Evolutionary conservation across 1,284 basidiomycete species (phyloP).

Genomic region (Neotropicomus parvogracilis): DNA sequence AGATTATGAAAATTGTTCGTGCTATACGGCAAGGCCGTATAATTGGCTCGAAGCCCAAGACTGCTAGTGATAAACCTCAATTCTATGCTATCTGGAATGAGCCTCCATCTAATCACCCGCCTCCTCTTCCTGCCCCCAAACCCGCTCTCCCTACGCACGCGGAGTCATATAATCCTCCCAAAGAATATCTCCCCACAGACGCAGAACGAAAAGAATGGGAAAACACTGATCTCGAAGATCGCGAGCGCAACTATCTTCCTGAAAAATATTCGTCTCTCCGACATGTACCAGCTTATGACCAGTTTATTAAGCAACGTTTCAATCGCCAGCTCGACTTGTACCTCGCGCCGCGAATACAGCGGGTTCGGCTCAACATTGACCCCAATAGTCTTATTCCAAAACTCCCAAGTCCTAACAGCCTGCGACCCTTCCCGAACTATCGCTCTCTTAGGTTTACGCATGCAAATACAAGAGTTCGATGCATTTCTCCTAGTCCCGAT

Average conservation of each 20-base stretch:
- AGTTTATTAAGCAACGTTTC: slow-evolving; percentile 94
- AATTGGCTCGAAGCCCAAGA: slow-evolving; percentile 82
- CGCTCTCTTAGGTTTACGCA: slow-evolving; percentile 74
- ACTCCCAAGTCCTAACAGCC: slow-evolving; percentile 88
- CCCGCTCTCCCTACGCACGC: slow-evolving; percentile 84
- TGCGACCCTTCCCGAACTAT: slow-evolving; percentile 93
- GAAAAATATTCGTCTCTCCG: slow-evolving; percentile 85
- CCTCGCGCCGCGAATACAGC: slow-evolving; percentile 89
- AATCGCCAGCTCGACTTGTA: slow-evolving; percentile 95
- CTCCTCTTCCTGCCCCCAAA: slow-evolving; percentile 93
- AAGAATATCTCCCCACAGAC: slow-evolving; percentile 92
- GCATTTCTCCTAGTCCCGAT: slow-evolving; percentile 80
- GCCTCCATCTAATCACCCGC: slow-evolving; percentile 58
- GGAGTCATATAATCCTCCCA: slow-evolving; percentile 98
- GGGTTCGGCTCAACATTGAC: slow-evolving; percentile 86
- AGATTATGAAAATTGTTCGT: slow-evolving; percentile 99
- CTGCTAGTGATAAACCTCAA: slow-evolving; percentile 64
- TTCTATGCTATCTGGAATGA: slow-evolving; percentile 93
- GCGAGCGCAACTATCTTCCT: slow-evolving; percentile 88
- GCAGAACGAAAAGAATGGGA: slow-evolving; percentile 86
- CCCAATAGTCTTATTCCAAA: slow-evolving; percentile 92
- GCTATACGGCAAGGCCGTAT: slow-evolving; percentile 97
- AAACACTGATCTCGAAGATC: slow-evolving; percentile 83
- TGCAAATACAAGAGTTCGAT: slow-evolving; percentile 68
- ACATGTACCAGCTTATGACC: slow-evolving; percentile 87